phyloP scores from a whole-genome alignment of 2,329 filamentous ascomycete genomes.

The Neonectria hederae region DNA sequence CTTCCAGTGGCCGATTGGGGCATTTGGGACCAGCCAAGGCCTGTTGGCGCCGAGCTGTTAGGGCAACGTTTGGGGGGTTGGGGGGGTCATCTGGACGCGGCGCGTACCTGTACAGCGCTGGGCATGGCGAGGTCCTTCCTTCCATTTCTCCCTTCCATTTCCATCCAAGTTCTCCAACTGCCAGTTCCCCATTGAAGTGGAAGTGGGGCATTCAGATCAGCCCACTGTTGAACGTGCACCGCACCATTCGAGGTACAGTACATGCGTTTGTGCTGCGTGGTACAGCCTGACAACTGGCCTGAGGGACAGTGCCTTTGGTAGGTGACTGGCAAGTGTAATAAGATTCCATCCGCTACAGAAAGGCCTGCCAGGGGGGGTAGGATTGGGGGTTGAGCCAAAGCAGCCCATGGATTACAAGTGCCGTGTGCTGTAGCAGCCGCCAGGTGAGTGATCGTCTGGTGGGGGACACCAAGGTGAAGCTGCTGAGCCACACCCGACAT shows the following conservation, averaged over 20 bases:
- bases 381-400: constrained; percentile 10
- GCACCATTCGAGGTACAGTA: constrained; percentile 12
- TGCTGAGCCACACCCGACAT: constrained; percentile 23
- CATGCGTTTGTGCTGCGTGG: not conserved
- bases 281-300: constrained; percentile 4
- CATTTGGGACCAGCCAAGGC: not conserved
- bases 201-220: constrained; percentile 12
- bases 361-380: not conserved
- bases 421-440: not conserved
- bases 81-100: not conserved
- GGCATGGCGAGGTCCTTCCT: constrained; percentile 16
- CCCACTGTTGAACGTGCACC: constrained; percentile 13
- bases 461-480: not conserved
- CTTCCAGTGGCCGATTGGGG: constrained; percentile 19
- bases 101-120: not conserved
- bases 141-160: not conserved
- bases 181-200: constrained; percentile 19
- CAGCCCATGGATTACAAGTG: constrained; percentile 9
- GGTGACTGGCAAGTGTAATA: not conserved
- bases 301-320: no score
- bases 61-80: not conserved
- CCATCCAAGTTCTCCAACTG: constrained; percentile 11
- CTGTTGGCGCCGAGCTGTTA: not conserved
- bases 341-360: not conserved
- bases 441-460: constrained; percentile 13